A percentile compares a stretch with the other conserved stretches of the same genome.
Conservation (phyloP, 1,139 yeast species). For the Suhomyces anneliseae region DNA sequence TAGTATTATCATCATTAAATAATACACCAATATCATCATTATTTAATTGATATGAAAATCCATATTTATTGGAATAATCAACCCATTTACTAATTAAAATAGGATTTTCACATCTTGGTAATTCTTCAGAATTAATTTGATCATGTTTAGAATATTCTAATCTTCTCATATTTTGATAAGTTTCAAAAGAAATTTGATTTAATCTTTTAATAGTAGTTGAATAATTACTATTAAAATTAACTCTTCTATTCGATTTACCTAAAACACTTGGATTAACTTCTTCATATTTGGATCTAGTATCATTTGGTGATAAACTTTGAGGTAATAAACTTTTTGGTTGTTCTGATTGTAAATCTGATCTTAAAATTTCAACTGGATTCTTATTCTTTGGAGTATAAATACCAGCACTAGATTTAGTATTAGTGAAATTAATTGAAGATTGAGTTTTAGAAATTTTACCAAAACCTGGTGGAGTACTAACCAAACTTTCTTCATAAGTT, state of each 20-base stretch:
- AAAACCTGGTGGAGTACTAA: slow-evolving; percentile 57
- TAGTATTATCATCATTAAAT: slow-evolving; percentile 80
- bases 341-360: slow-evolving; percentile 69
- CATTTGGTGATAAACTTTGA: slow-evolving; percentile 87
- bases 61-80: slow-evolving; percentile 93
- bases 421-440: slow-evolving; percentile 68
- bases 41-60: slow-evolving; percentile 89
- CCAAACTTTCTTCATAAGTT: slow-evolving; percentile 63
- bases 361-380: slow-evolving; percentile 69
- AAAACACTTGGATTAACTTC: slow-evolving; percentile 54
- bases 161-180: slow-evolving; percentile 44
- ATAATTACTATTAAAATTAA: slow-evolving; percentile 44
- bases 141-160: slow-evolving; percentile 37
- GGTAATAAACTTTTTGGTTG: slow-evolving; percentile 75
- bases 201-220: slow-evolving; percentile 41
- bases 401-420: slow-evolving; percentile 65
- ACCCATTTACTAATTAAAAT: slow-evolving; percentile 94
- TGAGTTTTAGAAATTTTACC: slow-evolving; percentile 56
- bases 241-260: slow-evolving; percentile 40
- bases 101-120: slow-evolving; percentile 58
- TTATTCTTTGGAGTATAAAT: slow-evolving; percentile 54
- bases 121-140: slow-evolving; percentile 35
- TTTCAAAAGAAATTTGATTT: slow-evolving; percentile 41
- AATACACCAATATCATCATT: slow-evolving; percentile 91
- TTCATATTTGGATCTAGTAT: slow-evolving; percentile 83